Evolutionary conservation across 139 green algal genomes (phyloP), one percentile per base, ranked within the genome.

Genomic region (Tetratostichococcus sp.): DNA sequence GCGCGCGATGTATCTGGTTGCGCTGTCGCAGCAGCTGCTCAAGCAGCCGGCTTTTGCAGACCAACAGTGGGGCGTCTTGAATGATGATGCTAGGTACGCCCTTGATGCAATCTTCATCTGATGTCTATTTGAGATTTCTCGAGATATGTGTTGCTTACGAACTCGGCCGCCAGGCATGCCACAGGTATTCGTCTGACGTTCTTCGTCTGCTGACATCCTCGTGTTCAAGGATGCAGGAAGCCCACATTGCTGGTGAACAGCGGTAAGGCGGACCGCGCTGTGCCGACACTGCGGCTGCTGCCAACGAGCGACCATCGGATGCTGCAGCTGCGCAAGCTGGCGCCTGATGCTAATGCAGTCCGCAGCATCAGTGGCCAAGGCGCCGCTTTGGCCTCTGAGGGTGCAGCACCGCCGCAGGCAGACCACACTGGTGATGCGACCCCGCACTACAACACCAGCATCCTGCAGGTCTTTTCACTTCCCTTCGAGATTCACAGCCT

Each of bases 361-460:
- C 77, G 79, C 1, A 43, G 28, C 1, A 74, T 34, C 39, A 50
- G 39, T 11, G 11, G 39, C 39, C 39, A 50, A 11, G 26, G 8
- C 8, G 67, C 16, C n/a, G 30, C 26, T 2, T 4, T 22, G 17
- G 70, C 70, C 35, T 11, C n/a, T 35, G 26, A 31, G 35, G 39
- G 17, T 62, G 19, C 50, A 62, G 50, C 50, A 62, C 14, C 14
- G 19, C 14, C 19, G 2, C 19, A 2, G 19, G 14, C 26, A 35
- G 35, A 42, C 14, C 35, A 26, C 8, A 0, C 14, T 1, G 57
- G 31, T n/a, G 14, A 79, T 42, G 85, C 89, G 30, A 95, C 89
- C 8, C 88, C 90, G 2, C 74, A 87, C 8, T 95, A 95, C 84
- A 94, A 94, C 75, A 77, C 83, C 1, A 77, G 72, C 1, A 75